These are phyloP conservation scores for Cutaneotrichosporon sp. DNA, from an alignment of 1,284 basidiomycete species.

Conservation along the genomic window DNA sequence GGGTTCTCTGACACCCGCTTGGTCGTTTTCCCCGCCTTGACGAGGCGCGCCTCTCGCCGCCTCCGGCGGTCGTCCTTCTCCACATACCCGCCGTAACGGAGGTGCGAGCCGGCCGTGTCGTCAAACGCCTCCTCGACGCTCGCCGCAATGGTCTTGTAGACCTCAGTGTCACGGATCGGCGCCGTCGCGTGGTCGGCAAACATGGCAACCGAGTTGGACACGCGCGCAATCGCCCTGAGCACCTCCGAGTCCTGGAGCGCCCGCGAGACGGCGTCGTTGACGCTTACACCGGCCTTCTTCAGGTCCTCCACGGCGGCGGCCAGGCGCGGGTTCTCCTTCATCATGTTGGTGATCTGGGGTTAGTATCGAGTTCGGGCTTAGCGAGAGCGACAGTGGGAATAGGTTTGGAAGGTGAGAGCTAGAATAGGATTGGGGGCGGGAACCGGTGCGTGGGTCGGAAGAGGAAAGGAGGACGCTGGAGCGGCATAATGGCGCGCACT, in stretches of 20 bases:
- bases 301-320: constrained; percentile 89
- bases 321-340: constrained; percentile 92
- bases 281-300: constrained; percentile 81
- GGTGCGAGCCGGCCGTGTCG: constrained; percentile 63
- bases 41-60: constrained; percentile 70
- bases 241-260: constrained; percentile 92
- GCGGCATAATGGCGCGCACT: too few species aligned
- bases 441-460: too few species aligned
- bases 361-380: not conserved
- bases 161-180: constrained; percentile 90
- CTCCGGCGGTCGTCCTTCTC: constrained; percentile 81
- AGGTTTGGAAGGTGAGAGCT: not conserved
- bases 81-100: constrained; percentile 89
- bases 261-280: constrained; percentile 88
- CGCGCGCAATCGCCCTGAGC: constrained; percentile 70
- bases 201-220: constrained; percentile 72
- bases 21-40: constrained; percentile 71
- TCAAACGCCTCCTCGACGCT: constrained; percentile 90
- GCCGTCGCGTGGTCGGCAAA: constrained; percentile 77
- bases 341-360: constrained; percentile 77
- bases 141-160: constrained; percentile 88
- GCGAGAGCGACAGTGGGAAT: not conserved
- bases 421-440: not conserved
- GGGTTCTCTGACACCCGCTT: constrained; percentile 66
- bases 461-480: not conserved